Evolutionary conservation across 495 filamentous ascomycete genomes (phyloP).

Genomic region (Penicillium lividum): DNA sequence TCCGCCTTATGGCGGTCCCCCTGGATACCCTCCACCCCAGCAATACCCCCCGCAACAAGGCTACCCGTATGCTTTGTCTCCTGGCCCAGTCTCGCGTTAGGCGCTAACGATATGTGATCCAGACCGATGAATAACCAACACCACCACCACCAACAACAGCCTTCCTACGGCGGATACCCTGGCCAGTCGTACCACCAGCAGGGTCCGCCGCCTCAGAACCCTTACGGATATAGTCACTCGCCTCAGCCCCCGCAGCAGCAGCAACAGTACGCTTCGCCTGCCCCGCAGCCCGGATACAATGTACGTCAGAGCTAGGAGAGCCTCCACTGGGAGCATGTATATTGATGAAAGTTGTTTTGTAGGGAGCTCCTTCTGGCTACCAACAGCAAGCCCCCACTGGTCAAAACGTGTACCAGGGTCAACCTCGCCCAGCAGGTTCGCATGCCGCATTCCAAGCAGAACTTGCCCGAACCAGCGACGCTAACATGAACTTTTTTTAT

Average conservation of each 20-base stretch:
- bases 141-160: constrained; percentile 36
- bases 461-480: not conserved
- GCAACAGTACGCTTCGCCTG: constrained; percentile 41
- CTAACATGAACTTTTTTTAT: constrained; percentile 9
- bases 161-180: constrained; percentile 49
- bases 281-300: constrained; percentile 47
- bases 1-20: constrained; percentile 46
- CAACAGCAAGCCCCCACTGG: constrained; percentile 35
- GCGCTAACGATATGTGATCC: constrained; percentile 9
- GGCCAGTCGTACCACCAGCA: constrained; percentile 50
- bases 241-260: constrained; percentile 42
- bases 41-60: constrained; percentile 38
- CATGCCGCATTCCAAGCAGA: not conserved
- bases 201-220: constrained; percentile 38
- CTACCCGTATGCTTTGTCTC: constrained; percentile 38
- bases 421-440: constrained; percentile 30
- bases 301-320: constrained; percentile 23
- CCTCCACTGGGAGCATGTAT: not conserved
- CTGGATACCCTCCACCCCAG: constrained; percentile 54
- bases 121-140: constrained; percentile 40
- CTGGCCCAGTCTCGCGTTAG: constrained; percentile 1
- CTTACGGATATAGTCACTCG: constrained; percentile 48
- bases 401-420: constrained; percentile 37
- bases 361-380: constrained; percentile 35
- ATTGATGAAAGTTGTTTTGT: constrained; percentile 14